A percentile compares a stretch with the other conserved stretches of the same genome.
phyloP scores from a whole-genome alignment of 352 stramenopile species.

The Thraustochytrium sp. region DNA sequence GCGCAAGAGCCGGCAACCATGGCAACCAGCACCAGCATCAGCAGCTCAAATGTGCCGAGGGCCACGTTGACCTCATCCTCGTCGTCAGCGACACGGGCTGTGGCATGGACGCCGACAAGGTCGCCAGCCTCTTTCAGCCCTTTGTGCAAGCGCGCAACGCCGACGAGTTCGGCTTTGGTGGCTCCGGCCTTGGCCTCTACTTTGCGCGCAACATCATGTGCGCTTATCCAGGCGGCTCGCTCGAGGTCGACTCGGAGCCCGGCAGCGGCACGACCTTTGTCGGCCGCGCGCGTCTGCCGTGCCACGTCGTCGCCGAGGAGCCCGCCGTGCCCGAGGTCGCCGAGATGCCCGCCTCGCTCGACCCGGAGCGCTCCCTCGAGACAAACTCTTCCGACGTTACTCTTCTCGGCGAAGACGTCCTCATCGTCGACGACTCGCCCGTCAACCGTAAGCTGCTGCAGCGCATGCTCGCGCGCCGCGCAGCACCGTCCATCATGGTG shows the following conservation, averaged over 20 bases:
- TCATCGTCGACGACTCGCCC: neutral
- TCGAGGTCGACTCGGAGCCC: neutral
- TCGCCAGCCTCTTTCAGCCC: slow-evolving; percentile 3
- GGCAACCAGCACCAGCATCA: too few species aligned
- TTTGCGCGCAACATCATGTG: slow-evolving; percentile 1
- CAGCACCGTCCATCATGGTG: neutral
- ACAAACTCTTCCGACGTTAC: too few species aligned
- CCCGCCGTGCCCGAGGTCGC: too few species aligned
- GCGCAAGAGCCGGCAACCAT: too few species aligned
- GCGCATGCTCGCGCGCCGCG: neutral
- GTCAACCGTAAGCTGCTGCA: neutral
- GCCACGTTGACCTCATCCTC: neutral
- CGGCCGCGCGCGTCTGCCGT: neutral
- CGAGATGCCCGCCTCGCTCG: too few species aligned
- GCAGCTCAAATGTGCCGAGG: too few species aligned
- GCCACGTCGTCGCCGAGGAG: too few species aligned
- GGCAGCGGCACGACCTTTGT: neutral
- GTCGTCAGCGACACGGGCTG: neutral
- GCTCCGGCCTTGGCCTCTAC: neutral
- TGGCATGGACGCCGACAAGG: neutral
- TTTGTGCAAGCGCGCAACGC: neutral
- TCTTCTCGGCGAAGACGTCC: too few species aligned
- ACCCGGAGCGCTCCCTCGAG: too few species aligned
- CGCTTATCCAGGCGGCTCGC: neutral
- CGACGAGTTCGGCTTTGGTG: neutral